Evolutionary conservation across 139 green algal species (phyloP).

Genomic region (Desmodesmus armatus): DNA sequence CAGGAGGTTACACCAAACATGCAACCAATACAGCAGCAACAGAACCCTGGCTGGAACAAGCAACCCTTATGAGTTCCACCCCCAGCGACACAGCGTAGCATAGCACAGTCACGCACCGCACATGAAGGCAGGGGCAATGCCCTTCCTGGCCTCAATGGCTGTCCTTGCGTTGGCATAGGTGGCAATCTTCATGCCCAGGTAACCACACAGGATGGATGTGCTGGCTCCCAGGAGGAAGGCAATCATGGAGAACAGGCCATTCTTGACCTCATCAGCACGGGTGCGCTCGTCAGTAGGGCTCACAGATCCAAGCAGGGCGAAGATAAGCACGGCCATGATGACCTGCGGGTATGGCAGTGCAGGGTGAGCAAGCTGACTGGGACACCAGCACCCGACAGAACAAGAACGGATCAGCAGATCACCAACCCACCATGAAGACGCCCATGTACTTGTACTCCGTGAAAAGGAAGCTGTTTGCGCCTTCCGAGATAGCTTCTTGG

Average conservation of each 20-base stretch:
- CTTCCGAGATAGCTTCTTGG: conserved; percentile 90
- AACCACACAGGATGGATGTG: conserved; percentile 95
- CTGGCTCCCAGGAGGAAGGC: conserved; percentile 92
- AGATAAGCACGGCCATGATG: conserved; percentile 94
- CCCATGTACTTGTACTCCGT: conserved; percentile 97
- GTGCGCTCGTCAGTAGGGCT: conserved; percentile 71
- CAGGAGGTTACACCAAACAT: not conserved
- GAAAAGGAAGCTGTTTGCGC: conserved; percentile 92
- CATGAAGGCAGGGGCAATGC: conserved; percentile 96
- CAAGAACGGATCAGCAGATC: not conserved
- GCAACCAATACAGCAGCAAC: not conserved
- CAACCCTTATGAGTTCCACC: not conserved
- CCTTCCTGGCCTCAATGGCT: conserved; percentile 95
- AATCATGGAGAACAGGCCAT: conserved; percentile 94
- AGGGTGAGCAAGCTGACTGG: not conserved
- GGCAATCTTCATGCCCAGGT: conserved; percentile 97
- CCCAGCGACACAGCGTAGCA: not conserved
- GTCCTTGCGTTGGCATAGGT: conserved; percentile 97
- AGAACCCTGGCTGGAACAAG: not conserved
- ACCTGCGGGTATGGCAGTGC: conserved; percentile 55
- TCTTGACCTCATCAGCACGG: conserved; percentile 73
- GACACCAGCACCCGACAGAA: no score
- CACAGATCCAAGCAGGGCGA: conserved; percentile 91
- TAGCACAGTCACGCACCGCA: conserved; percentile 57
- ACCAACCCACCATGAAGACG: conserved; percentile 83